Conservation (phyloP, 2,329 filamentous ascomycete genomes). For the Ophiostoma ulmi region DNA sequence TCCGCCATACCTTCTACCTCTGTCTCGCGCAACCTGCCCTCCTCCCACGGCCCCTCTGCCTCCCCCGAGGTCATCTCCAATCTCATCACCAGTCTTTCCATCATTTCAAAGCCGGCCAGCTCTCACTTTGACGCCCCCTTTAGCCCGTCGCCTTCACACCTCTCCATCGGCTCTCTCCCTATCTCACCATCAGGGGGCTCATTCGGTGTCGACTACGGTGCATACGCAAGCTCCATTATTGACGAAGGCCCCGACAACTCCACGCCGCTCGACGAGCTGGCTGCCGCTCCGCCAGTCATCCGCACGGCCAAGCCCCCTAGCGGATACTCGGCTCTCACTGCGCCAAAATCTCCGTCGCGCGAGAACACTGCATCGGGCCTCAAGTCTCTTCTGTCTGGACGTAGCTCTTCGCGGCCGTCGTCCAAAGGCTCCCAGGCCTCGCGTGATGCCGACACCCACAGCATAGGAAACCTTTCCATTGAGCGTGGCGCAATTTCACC, state of each 20-base stretch:
- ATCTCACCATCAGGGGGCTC: slow-evolving; percentile 42
- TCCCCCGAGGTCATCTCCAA: slow-evolving; percentile 63
- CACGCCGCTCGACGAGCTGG: slow-evolving; percentile 53
- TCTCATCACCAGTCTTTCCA: slow-evolving; percentile 64
- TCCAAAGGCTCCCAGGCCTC: slow-evolving; percentile 54
- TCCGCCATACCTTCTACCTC: slow-evolving; percentile 11
- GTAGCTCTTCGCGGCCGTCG: slow-evolving; percentile 51
- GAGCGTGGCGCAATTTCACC: slow-evolving; percentile 49
- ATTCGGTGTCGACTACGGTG: slow-evolving; percentile 70
- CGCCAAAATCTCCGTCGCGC: slow-evolving; percentile 50
- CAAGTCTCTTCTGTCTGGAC: slow-evolving; percentile 53
- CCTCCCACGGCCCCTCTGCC: slow-evolving; percentile 25
- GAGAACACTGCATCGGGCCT: slow-evolving; percentile 43
- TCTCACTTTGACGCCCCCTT: slow-evolving; percentile 62
- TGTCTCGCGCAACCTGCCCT: slow-evolving; percentile 21
- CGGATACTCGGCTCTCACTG: slow-evolving; percentile 66
- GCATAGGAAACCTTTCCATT: slow-evolving; percentile 60
- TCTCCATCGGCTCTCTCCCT: slow-evolving; percentile 32
- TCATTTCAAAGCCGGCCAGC: slow-evolving; percentile 62
- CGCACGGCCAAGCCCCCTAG: slow-evolving; percentile 77
- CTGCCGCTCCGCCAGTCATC: slow-evolving; percentile 64
- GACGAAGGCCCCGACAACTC: slow-evolving; percentile 46
- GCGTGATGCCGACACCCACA: slow-evolving; percentile 53
- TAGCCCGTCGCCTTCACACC: slow-evolving; percentile 34
- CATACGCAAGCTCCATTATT: slow-evolving; percentile 51